Conservation (phyloP, 495 filamentous ascomycete genomes). For the Chaetomium tenue region DNA sequence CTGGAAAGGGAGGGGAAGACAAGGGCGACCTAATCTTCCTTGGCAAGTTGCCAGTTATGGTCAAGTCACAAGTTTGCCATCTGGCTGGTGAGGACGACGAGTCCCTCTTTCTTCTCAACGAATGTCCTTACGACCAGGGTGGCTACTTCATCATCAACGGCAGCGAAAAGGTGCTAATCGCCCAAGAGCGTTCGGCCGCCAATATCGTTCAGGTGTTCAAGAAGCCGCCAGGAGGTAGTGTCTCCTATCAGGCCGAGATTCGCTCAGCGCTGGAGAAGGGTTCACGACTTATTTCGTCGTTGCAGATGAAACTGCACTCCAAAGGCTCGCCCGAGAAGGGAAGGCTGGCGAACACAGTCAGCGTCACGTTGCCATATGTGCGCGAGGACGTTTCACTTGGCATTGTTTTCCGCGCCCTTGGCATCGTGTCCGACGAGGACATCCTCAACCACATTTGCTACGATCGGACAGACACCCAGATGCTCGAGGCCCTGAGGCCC, state of each 20-base stretch:
- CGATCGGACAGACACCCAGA: slow-evolving; percentile 88
- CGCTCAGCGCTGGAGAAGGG: slow-evolving; percentile 95
- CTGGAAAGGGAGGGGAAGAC: slow-evolving; percentile 43
- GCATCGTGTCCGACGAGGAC: slow-evolving; percentile 95
- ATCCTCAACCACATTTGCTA: slow-evolving; percentile 97
- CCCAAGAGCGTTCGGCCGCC: slow-evolving; percentile 93
- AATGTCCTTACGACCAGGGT: slow-evolving; percentile 96
- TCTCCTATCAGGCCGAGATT: slow-evolving; percentile 91
- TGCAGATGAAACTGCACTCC: slow-evolving; percentile 81
- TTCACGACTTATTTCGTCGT: slow-evolving; percentile 83
- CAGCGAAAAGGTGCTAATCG: slow-evolving; percentile 98
- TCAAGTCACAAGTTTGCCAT: slow-evolving; percentile 91
- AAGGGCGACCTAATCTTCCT: slow-evolving; percentile 63
- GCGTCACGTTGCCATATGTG: slow-evolving; percentile 87
- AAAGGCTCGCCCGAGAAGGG: slow-evolving; percentile 77
- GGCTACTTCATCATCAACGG: slow-evolving; percentile 99
- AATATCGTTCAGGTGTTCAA: slow-evolving; percentile 99
- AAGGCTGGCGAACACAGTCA: slow-evolving; percentile 80
- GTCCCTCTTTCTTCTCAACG: slow-evolving; percentile 79
- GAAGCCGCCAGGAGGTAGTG: slow-evolving; percentile 82
- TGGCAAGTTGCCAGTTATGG: slow-evolving; percentile 94
- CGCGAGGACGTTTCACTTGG: slow-evolving; percentile 90
- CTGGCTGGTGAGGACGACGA: slow-evolving; percentile 76
- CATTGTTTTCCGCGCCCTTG: slow-evolving; percentile 91
- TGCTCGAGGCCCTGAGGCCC: slow-evolving; percentile 95